These are phyloP conservation scores for Colletotrichum liaoningense DNA, from an alignment of 2,329 filamentous ascomycete species.

Conservation along the genomic window DNA sequence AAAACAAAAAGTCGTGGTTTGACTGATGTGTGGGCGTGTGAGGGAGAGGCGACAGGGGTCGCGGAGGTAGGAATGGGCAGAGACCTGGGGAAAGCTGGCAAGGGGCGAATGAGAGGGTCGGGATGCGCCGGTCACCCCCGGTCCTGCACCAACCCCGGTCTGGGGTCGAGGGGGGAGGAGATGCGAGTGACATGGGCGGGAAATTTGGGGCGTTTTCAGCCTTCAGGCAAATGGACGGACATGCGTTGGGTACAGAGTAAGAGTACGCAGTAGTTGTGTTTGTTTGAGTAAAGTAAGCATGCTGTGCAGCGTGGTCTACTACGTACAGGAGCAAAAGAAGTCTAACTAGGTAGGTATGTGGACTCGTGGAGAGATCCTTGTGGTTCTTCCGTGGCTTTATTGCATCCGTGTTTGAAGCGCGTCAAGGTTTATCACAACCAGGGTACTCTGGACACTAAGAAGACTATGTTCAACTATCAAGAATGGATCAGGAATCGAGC, in stretches of 20 bases:
- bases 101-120: conserved; percentile 24
- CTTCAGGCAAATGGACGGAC: conserved; percentile 18
- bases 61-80: conserved; percentile 21
- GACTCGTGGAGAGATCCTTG: background rate
- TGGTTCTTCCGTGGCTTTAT: background rate
- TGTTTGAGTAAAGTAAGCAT: background rate
- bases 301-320: background rate
- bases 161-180: conserved; percentile 26
- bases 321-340: background rate
- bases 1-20: conserved; percentile 3
- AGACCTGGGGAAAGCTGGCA: conserved; percentile 34
- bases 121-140: conserved; percentile 29
- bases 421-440: background rate
- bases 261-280: background rate
- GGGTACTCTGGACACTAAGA: background rate
- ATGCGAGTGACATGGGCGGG: conserved; percentile 31
- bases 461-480: background rate
- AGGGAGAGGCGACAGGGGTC: conserved; percentile 17
- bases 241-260: conserved; percentile 4
- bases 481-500: background rate
- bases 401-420: background rate
- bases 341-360: no score
- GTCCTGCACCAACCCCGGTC: conserved; percentile 29
- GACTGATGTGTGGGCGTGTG: conserved; percentile 25
- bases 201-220: conserved; percentile 28